phyloP scores from a whole-genome alignment of 257 asterid species.

The Scutellaria minor region DNA sequence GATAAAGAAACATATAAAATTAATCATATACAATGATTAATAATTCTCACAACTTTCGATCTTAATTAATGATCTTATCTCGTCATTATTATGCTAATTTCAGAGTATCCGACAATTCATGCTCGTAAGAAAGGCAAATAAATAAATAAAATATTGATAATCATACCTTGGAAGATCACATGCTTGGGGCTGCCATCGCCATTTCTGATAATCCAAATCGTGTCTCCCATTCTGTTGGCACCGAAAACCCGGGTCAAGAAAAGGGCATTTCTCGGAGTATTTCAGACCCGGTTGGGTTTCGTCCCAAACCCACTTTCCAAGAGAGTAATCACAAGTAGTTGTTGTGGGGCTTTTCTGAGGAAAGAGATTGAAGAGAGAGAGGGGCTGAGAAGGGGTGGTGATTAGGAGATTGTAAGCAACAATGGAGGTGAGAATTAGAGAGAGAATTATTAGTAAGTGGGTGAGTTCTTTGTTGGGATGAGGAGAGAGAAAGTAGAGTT shows the following conservation, averaged over 20 bases:
- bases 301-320: constrained; percentile 80
- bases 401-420: constrained; percentile 34
- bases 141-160: no score
- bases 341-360: constrained; percentile 41
- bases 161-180: constrained; percentile 77
- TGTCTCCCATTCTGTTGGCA: constrained; percentile 67
- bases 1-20: neutral
- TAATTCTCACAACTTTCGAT: neutral
- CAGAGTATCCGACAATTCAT: no score
- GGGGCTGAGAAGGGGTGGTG: constrained; percentile 39
- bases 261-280: constrained; percentile 78
- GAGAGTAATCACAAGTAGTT: constrained; percentile 58
- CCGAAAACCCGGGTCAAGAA: constrained; percentile 88
- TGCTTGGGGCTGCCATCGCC: constrained; percentile 84
- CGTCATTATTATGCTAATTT: no score
- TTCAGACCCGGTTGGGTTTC: constrained; percentile 45
- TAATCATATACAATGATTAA: neutral
- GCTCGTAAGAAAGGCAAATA: no score
- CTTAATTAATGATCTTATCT: neutral
- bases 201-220: constrained; percentile 62
- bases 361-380: constrained; percentile 46
- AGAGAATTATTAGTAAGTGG: constrained; percentile 42
- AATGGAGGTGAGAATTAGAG: constrained; percentile 47
- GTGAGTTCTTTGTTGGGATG: constrained; percentile 43
- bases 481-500: constrained; percentile 39